Base-by-base conservation (phyloP, 371 early-diverging fungal genomes). In the Batrachochytrium dendrobatidis region DNA sequence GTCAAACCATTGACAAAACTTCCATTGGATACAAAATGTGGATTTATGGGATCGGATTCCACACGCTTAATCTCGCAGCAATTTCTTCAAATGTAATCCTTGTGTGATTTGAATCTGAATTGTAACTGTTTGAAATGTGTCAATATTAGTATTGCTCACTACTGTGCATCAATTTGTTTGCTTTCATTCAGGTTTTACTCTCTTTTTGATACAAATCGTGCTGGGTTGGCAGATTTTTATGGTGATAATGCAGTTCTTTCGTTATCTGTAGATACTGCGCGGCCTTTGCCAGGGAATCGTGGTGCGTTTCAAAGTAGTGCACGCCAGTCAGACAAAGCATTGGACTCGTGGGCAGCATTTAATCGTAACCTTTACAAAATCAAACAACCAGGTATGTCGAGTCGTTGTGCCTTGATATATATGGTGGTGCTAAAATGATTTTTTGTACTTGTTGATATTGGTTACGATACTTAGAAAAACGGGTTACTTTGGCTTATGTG, bases 151-250 rank as follows among this genome's bases (percentile, higher is more conserved):
- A 32, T n/a, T n/a, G 55, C 32, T 20, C 3, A 15, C 7, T 12
- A 54, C 25, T 12, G 1, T 18, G 32, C 26, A 18, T 1, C 18
- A 26, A 17, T n/a, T n/a, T n/a, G n/a, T n/a, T n/a, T n/a, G n/a
- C n/a, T n/a, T 39, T n/a, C 51, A 18, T 33, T 22, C 44, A 66
- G 65, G 48, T 73, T 68, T 39, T 70, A 64, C 30, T 50, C 33
- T 3, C 53, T 63, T 34, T 70, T 70, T 62, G 74, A 73, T 52
- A 46, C 44, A n/a, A 66, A 73, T 51, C 66, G 71, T 1, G 34
- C 56, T 10, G 65, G 48, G 1, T 57, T 74, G 3, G 18, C 50
- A 17, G 58, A 66, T 46, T 35, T 71, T 18, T 74, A 71, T 53
- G 46, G 55, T 17, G 65, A 63, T 29, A 50, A 43, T 12, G 53